A percentile compares a stretch with the other conserved stretches of the same genome.
Conservation (phyloP, 768 basidiomycete species). For the Auricularia sp. region DNA sequence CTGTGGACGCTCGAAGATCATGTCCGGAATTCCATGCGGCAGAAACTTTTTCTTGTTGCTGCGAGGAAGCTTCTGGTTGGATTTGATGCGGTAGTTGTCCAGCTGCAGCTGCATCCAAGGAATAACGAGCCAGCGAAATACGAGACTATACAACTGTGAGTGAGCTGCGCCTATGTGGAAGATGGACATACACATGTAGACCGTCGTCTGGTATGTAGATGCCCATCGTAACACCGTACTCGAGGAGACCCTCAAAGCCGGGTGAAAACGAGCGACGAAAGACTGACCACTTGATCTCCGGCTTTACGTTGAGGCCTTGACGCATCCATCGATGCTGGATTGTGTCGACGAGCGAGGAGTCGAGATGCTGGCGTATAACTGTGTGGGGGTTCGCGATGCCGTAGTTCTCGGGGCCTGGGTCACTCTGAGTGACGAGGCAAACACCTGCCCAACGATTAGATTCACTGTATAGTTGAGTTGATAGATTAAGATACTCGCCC, state of each 20-base stretch:
- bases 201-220: slow-evolving; percentile 2
- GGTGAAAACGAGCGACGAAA: slow-evolving; percentile 22
- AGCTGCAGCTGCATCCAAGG: slow-evolving; percentile 33
- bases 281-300: slow-evolving; percentile 32
- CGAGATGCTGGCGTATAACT: slow-evolving; percentile 26
- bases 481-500: slow-evolving; percentile 10
- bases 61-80: slow-evolving; percentile 18
- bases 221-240: slow-evolving; percentile 20
- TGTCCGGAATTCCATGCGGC: slow-evolving; percentile 29
- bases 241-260: slow-evolving; percentile 28
- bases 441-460: slow-evolving; percentile 19
- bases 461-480: background rate
- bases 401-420: slow-evolving; percentile 35
- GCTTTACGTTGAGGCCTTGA: slow-evolving; percentile 31
- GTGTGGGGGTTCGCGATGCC: slow-evolving; percentile 38
- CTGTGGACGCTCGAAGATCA: slow-evolving; percentile 24
- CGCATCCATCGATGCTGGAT: slow-evolving; percentile 34
- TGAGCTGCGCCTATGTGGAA: background rate
- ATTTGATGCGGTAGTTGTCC: slow-evolving; percentile 17
- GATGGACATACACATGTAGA: background rate
- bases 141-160: slow-evolving; percentile 18
- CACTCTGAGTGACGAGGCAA: slow-evolving; percentile 34
- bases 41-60: slow-evolving; percentile 27
- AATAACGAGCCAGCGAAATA: slow-evolving; percentile 33
- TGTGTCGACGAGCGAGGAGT: slow-evolving; percentile 27